Base-by-base conservation (phyloP, 2,329 filamentous ascomycete species). In the Pseudophaeomoniella oleicola region DNA sequence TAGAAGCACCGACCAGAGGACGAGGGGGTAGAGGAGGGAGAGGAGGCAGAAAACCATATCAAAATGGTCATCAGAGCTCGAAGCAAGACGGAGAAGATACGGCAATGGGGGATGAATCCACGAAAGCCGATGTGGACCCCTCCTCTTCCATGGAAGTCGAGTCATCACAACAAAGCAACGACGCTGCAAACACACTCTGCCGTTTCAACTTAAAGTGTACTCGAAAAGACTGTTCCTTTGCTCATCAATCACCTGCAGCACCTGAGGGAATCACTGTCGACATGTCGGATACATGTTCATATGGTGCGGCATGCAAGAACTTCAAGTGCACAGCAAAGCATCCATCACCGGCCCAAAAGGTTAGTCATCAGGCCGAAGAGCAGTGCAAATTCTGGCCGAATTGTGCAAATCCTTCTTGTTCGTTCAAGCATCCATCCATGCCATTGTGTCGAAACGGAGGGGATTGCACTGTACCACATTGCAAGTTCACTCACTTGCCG, bases 281-380 rank as follows among this genome's bases (percentile, higher is more conserved):
- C 55, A 69, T 87, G 46, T 73, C 69, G 40, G 85, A 93, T 50
- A 67, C 71, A 13, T 98, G 90, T 63, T 72, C 72, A 13, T 96
- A 82, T 49, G 88, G 86, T 14, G 85, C 77, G 2, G 86, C 86
- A 5, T 98, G 90, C 74, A 93, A 90, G 63, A 98, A 96, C 67
- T 72, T 75, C 50, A 96, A 96, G 63, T 98, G 90, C 53, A 82
- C 81, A 5, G 87, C 73, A 18, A 82, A 85, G 40, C 90, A 98
- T 57, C 90, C 90, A 2, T 94, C 87, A 4, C 90, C 90, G 1
- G 86, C 88, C 4, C 72, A 81, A 47, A 83, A 77, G 55, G 63
- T 73, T 36, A 76, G 78, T 16, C 83, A 88, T 54, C 81, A 93
- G 60, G 71, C 76, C 40, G 81, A 90, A 56, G 77, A 82, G 56